Evolutionary conservation across 169 alveolate species (phyloP).

Genomic region (Theileria parva): DNA sequence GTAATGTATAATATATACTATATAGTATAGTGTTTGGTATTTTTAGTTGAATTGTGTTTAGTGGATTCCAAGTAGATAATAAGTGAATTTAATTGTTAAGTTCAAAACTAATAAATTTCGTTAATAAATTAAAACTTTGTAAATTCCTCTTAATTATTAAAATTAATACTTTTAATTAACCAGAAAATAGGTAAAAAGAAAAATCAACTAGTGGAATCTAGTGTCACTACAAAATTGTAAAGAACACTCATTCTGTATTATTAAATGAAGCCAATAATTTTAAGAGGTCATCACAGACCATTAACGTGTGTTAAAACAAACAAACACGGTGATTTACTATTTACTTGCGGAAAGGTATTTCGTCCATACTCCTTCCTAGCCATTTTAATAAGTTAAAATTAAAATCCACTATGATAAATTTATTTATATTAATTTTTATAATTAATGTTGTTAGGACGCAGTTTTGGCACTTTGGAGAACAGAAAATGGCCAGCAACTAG

Average conservation of each 20-base stretch:
- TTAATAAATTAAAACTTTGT: not conserved
- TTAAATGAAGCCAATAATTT: slow-evolving; percentile 81
- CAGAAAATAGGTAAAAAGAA: not conserved
- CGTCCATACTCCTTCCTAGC: not conserved
- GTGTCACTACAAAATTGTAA: slow-evolving; percentile 6
- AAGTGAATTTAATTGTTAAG: no score
- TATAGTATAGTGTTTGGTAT: no score
- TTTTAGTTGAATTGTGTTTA: not conserved
- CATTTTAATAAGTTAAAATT: no score
- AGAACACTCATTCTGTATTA: not conserved
- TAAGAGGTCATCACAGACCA: slow-evolving; percentile 88
- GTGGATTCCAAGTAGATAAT: not conserved
- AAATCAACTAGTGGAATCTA: not conserved
- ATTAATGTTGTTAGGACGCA: slow-evolving; percentile 70
- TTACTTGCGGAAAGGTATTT: slow-evolving; percentile 88
- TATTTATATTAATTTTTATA: not conserved
- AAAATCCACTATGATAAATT: not conserved
- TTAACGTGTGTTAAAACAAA: slow-evolving; percentile 85
- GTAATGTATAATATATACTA: not conserved
- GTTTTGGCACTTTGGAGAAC: slow-evolving; percentile 77
- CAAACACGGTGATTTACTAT: slow-evolving; percentile 86
- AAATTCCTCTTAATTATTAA: no score
- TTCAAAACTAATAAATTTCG: not conserved
- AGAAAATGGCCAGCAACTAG: slow-evolving; percentile 82
- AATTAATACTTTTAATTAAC: no score